Evolutionary conservation across 306 rosid genomes (phyloP), one percentile per base, ranked within the genome.

Genomic region (Ceratonia siliqua): DNA sequence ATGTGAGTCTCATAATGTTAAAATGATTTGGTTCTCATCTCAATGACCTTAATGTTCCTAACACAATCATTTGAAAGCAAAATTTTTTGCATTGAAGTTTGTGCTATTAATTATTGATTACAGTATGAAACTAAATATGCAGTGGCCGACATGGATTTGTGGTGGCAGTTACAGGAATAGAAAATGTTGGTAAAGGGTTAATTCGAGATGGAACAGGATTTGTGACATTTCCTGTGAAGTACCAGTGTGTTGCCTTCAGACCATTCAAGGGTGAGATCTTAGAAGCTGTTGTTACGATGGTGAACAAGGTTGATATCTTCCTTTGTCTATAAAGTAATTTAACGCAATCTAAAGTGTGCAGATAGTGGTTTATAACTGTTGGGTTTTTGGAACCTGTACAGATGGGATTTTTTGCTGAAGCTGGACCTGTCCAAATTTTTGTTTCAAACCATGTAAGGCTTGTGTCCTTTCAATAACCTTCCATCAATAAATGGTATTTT

Each of bases 401-500:
- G 97, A 94, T 94, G 97, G 99, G 97, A 0, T 94, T 92, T 80
- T 94, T 94, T 1, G 99, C 99, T 25, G 97, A 92, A 81, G 99
- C 99, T 68, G 99, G 99, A 49, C 99, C 99, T 18, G 99, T 94
- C 73, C 97, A 94, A 79, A 94, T 94, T 76, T 92, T 92, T 46
- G 97, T 94, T 83, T 94, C 99, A 58, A 94, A 90, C 85, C 99
- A 94, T 81, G 98, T 91, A 79, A 78, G 96, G 65, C 18, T 58
- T 68, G 0, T 57, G 32, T 61, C 54, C 66, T 61, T 43, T 62
- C 41, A 22, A 11, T 62, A 41, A 6, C 62, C 55, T 39, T 63
- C 57, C 5, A 27, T 61, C 64, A 13, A 52, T 22, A 22, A 20
- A 27, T 58, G 48, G 36, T 65, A 17, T 49, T 27, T 33, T 3